Evolutionary conservation across 192 early-diverging fungal species (phyloP).

Genomic region (Umbelopsis ramanniana): DNA sequence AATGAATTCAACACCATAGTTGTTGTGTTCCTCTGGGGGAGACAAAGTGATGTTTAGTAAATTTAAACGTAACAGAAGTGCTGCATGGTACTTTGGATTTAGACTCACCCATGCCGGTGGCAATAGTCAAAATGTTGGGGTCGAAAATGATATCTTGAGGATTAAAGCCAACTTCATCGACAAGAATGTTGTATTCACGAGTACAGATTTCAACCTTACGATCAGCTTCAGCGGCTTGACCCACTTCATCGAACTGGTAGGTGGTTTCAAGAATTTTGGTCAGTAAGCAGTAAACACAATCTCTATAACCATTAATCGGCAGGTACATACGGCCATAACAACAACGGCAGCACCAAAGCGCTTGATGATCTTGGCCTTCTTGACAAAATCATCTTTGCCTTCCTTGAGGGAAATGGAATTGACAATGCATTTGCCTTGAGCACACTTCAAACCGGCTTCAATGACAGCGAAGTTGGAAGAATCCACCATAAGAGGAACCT

Average conservation of each 20-base stretch:
- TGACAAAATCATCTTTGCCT: constrained; percentile 90
- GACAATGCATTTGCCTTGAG: constrained; percentile 97
- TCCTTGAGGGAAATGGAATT: constrained; percentile 97
- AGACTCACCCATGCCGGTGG: constrained; percentile 77
- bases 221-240: constrained; percentile 84
- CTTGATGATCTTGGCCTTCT: constrained; percentile 85
- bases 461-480: constrained; percentile 98
- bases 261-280: not conserved
- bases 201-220: constrained; percentile 91
- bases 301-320: not conserved
- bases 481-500: constrained; percentile 90
- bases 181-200: constrained; percentile 89
- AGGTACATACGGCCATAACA: constrained; percentile 81
- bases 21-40: constrained; percentile 88
- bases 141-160: constrained; percentile 66
- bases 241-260: constrained; percentile 84
- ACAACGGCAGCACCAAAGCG: constrained; percentile 95
- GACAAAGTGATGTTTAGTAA: not conserved
- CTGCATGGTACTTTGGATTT: not conserved
- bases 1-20: constrained; percentile 95
- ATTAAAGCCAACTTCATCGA: constrained; percentile 71
- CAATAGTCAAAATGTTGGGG: constrained; percentile 96
- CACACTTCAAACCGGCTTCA: constrained; percentile 93
- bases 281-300: not conserved
- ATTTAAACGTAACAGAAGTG: not conserved